Conservation (phyloP, 805 yeast genomes). For the Nakazawaea wyomingensis region DNA sequence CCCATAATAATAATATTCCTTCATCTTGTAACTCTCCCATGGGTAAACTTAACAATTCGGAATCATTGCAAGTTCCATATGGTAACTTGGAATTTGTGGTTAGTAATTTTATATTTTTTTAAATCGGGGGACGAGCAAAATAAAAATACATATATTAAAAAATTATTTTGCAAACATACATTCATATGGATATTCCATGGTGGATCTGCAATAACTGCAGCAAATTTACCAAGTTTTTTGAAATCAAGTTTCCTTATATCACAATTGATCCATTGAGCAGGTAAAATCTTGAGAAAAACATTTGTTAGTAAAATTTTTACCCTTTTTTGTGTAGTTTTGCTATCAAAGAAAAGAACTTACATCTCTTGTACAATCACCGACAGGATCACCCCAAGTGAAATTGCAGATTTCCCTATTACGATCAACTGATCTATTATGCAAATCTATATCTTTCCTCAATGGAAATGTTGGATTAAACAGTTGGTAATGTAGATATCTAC, state of each 20-base stretch:
- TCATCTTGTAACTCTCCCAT: slow-evolving; percentile 71
- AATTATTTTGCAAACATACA: slow-evolving; percentile 13
- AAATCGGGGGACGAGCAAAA: too few species aligned
- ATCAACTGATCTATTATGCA: slow-evolving; percentile 18
- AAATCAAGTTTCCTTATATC: slow-evolving; percentile 76
- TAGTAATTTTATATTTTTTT: too few species aligned
- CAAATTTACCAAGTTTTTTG: slow-evolving; percentile 68
- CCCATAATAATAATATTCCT: slow-evolving; percentile 86
- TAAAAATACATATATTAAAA: too few species aligned
- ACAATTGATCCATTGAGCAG: slow-evolving; percentile 85
- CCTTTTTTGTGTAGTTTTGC: slow-evolving; percentile 18
- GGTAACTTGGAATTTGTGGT: too few species aligned
- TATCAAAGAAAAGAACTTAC: slow-evolving; percentile 26
- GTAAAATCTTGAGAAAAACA: slow-evolving; percentile 35
- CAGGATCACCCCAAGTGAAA: slow-evolving; percentile 45
- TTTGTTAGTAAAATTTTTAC: slow-evolving; percentile 22
- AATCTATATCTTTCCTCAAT: slow-evolving; percentile 7
- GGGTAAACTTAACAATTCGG: slow-evolving; percentile 63
- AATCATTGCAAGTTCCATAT: slow-evolving; percentile 72
- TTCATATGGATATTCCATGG: slow-evolving; percentile 97
- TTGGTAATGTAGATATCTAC: slow-evolving; percentile 78
- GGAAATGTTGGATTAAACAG: slow-evolving; percentile 36
- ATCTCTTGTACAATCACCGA: slow-evolving; percentile 17
- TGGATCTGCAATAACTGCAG: slow-evolving; percentile 85
- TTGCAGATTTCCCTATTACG: slow-evolving; percentile 26